phyloP scores from a whole-genome alignment of 2,329 filamentous ascomycete genomes.

The Colletotrichum spinosum region DNA sequence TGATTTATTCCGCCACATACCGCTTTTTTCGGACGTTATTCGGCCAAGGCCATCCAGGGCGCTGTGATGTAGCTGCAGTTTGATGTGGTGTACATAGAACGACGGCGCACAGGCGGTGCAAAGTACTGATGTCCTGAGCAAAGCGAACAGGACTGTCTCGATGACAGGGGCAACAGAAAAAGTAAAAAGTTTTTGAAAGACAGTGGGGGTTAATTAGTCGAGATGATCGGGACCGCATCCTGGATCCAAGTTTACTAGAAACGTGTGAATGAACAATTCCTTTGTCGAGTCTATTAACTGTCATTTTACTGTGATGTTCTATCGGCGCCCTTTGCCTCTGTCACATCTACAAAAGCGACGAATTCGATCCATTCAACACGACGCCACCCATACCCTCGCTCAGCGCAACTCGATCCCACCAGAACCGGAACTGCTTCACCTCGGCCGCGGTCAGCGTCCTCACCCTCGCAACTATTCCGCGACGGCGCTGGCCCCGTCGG shows the following conservation, averaged over 20 bases:
- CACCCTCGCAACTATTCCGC: slow-evolving; percentile 58
- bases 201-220: neutral
- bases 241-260: slow-evolving; percentile 19
- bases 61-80: slow-evolving; percentile 13
- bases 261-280: slow-evolving; percentile 30
- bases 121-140: neutral
- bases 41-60: neutral
- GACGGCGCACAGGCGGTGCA: slow-evolving; percentile 10
- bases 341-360: neutral
- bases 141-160: slow-evolving; percentile 14
- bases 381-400: slow-evolving; percentile 56
- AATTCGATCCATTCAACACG: neutral
- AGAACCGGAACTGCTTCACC: slow-evolving; percentile 66
- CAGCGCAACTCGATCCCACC: slow-evolving; percentile 66
- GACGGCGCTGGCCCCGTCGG: slow-evolving; percentile 44
- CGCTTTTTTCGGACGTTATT: slow-evolving; percentile 1
- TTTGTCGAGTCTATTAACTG: slow-evolving; percentile 20
- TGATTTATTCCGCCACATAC: slow-evolving; percentile 32
- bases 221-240: neutral
- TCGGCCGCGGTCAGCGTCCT: slow-evolving; percentile 57
- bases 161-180: slow-evolving; percentile 5
- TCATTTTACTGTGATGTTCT: neutral
- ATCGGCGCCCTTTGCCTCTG: too few species aligned
- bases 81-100: slow-evolving; percentile 27
- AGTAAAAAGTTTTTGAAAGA: slow-evolving; percentile 26